Evolutionary conservation across 176 grass and related monocot genomes (phyloP), one percentile per base, ranked within the genome.

Genomic region (Oropetium thomaeum): DNA sequence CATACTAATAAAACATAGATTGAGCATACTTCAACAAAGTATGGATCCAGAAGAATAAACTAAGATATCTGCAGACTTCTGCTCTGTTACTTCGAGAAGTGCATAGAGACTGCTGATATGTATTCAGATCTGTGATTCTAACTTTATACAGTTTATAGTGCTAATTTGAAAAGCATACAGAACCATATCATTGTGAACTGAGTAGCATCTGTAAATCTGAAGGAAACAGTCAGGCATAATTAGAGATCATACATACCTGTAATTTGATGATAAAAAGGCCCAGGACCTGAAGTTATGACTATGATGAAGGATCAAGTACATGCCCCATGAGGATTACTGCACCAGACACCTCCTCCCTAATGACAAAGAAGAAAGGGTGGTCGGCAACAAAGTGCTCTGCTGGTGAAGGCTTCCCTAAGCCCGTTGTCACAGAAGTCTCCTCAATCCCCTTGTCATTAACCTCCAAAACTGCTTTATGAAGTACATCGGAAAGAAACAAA

Each of bases 331-430:
- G 68, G 38, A 84, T 80, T 64, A 84, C 10, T 15, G 81, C 55
- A 5, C 54, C 70, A 88, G 81, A 88, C 30, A 84, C 45, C 25
- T 88, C 86, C 38, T 88, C 81, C 30, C 45, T 74, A 69, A 84
- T 65, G 29, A 88, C 30, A 75, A 88, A 88, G 69, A 88, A 79
- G 75, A 88, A 88, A 8, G 86, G 81, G 34, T 70, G 86, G 45
- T 84, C 19, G 0, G 81, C 76, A 55, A 74, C 53, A 72, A 88
- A 84, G 29, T 75, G 44, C 30, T 88, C 44, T 64, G 30, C 58
- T 49, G 81, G 76, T 63, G 44, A 74, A 26, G 86, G 86, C 37
- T 88, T 88, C 35, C 37, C 69, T 26, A 64, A 48, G 45, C 69
- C 71, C 44, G 40, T 75, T 32, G 40, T 10, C 12, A 80, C 38